These are phyloP conservation scores for Verticillium isaacii DNA, from an alignment of 2,329 filamentous ascomycete genomes.

Conservation along the genomic window DNA sequence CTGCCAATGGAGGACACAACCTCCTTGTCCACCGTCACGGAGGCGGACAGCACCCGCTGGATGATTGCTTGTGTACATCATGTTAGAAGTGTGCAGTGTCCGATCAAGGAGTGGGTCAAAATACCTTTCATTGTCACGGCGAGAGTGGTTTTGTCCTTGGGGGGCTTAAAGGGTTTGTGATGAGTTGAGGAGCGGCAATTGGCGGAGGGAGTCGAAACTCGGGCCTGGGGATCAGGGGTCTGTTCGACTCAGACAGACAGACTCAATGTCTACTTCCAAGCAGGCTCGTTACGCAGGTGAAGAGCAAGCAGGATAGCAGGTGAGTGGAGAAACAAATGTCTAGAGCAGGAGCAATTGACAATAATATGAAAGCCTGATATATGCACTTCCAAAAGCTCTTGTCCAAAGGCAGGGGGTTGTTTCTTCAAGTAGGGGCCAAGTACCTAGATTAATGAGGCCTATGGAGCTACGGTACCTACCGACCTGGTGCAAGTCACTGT, in stretches of 20 bases:
- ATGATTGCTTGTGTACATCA: slow-evolving; percentile 64
- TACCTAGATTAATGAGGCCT: background rate
- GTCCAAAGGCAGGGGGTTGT: too few species aligned
- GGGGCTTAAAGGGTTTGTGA: background rate
- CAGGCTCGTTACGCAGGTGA: too few species aligned
- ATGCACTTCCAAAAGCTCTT: too few species aligned
- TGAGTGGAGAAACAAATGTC: too few species aligned
- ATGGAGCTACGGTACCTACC: too few species aligned
- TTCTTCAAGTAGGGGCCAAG: too few species aligned
- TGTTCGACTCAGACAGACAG: background rate
- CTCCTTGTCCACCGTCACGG: slow-evolving; percentile 89
- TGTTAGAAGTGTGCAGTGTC: slow-evolving; percentile 8
- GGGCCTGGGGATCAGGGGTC: too few species aligned
- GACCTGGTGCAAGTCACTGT: background rate
- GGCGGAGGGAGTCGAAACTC: too few species aligned
- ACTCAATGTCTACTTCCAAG: background rate
- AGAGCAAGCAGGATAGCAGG: too few species aligned
- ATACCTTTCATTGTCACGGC: slow-evolving; percentile 30
- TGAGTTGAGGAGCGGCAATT: background rate
- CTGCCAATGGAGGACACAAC: slow-evolving; percentile 87
- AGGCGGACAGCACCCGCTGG: slow-evolving; percentile 90
- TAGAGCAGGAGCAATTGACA: too few species aligned
- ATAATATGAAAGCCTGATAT: too few species aligned
- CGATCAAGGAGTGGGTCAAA: slow-evolving; percentile 6
- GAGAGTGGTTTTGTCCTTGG: background rate